Base-by-base conservation (phyloP, 805 yeast species). In the Blastobotrys parvus region DNA sequence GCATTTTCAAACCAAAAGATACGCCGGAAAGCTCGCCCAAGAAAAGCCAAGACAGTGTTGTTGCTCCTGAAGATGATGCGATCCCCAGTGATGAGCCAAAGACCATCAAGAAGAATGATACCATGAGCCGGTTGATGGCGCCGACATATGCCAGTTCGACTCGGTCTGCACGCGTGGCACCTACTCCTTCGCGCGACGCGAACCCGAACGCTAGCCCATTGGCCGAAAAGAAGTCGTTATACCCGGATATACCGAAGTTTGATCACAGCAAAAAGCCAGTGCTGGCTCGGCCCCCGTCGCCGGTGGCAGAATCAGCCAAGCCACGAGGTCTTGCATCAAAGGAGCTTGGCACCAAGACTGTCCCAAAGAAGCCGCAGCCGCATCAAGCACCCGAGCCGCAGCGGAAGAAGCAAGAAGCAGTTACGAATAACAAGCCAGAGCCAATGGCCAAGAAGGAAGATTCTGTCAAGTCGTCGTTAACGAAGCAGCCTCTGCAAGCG, bases 111-210 rank as follows among this genome's bases (percentile, higher is more conserved):
- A 34, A 20, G 29, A 32, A 23, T 8, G 46, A 29, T 23, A 33
- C 41, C 8, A 10, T 45, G 2, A 35, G 45, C 2, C 23, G 53
- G 23, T 44, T 49, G 5, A 44, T 47, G 48, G 53, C 50, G 4
- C 53, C 53, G 2, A 49, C 53, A 13, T 42, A 31, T 34, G 50
- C 53, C 8, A 48, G 52, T 25, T 30, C 48, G 18, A 37, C 43
- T 5, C 29, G 29, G 10, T 25, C 29, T 8, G 25, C 40, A 17
- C 41, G 29, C 20, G n/a, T n/a, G n/a, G 35, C 45, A 5, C 15
- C 11, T n/a, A 27, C 48, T 2, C 38, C 42, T 3, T 16, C 38
- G 2, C 7, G 16, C 31, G 40, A 29, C 13, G 15, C 23, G 7
- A n/a, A n/a, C n/a, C n/a, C n/a, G n/a, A 30, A 32, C 22, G 36